A percentile compares a stretch with the other conserved stretches of the same genome.
Evolutionary conservation across 2,329 filamentous ascomycete species (phyloP).

Genomic region (Trichoderma sp.): DNA sequence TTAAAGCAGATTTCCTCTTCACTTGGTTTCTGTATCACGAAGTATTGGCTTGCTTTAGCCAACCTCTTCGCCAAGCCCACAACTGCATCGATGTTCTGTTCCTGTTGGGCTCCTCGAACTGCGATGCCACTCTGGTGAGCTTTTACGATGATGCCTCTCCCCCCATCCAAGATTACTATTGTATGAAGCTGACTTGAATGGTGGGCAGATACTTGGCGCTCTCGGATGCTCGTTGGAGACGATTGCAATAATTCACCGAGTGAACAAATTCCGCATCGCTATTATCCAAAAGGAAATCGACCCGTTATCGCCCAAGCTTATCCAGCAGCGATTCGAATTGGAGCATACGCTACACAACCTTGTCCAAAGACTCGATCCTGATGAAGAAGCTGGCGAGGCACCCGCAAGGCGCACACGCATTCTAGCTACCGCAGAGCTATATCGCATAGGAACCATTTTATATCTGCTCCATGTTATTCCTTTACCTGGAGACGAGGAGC

Average conservation of each 20-base stretch:
- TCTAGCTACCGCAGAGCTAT: conserved; percentile 47
- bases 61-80: conserved; percentile 26
- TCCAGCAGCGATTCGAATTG: conserved; percentile 22
- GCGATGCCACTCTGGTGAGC: conserved; percentile 19
- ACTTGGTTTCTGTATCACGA: conserved; percentile 49
- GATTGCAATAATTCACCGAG: conserved; percentile 42
- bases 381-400: conserved; percentile 26
- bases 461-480: conserved; percentile 40
- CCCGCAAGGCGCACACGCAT: conserved; percentile 31
- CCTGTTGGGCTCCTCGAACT: conserved; percentile 8
- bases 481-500: conserved; percentile 19
- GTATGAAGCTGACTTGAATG: background rate
- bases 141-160: background rate
- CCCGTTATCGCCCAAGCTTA: conserved; percentile 20
- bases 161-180: background rate
- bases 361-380: conserved; percentile 18
- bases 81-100: conserved; percentile 15
- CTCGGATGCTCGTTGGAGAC: conserved; percentile 47
- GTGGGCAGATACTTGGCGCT: conserved; percentile 43
- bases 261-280: conserved; percentile 36
- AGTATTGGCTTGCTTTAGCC: conserved; percentile 43
- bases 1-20: conserved; percentile 39
- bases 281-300: conserved; percentile 12
- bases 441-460: conserved; percentile 46
- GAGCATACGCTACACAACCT: conserved; percentile 16